phyloP scores from a whole-genome alignment of 164 flowering plant genomes.

The Aristolochia californica region DNA sequence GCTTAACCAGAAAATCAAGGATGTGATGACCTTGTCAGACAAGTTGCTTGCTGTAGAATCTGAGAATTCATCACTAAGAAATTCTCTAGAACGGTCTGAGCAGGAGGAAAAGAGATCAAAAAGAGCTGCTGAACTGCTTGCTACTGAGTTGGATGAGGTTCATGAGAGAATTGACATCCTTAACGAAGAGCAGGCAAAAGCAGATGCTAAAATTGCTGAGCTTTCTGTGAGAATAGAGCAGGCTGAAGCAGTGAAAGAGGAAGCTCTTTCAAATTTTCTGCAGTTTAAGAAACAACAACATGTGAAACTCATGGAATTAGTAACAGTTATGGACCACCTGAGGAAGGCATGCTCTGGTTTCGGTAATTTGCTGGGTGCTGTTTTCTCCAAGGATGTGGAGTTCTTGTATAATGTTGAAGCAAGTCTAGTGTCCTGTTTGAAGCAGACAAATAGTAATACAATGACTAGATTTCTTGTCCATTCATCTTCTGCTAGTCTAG shows the following conservation, averaged over 20 bases:
- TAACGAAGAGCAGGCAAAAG: constrained; percentile 67
- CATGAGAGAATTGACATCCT: constrained; percentile 85
- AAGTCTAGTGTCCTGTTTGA: constrained; percentile 29
- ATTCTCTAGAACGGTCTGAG: constrained; percentile 45
- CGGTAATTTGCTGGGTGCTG: constrained; percentile 22
- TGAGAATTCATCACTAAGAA: constrained; percentile 40
- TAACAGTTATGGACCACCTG: constrained; percentile 34
- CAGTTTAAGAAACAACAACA: constrained; percentile 31
- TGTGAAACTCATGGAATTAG: constrained; percentile 29
- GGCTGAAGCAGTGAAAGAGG: constrained; percentile 54
- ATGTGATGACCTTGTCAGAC: constrained; percentile 33
- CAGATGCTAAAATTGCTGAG: constrained; percentile 27
- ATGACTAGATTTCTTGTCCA: constrained; percentile 13
- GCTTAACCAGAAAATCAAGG: constrained; percentile 45
- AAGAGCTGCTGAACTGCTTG: constrained; percentile 78
- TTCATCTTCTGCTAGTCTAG: background rate
- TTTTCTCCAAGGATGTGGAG: constrained; percentile 44
- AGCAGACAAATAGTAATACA: constrained; percentile 18
- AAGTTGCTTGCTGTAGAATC: constrained; percentile 40
- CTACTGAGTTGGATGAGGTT: constrained; percentile 89
- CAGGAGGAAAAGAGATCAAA: constrained; percentile 68
- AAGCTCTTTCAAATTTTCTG: constrained; percentile 49
- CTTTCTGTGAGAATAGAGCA: constrained; percentile 43
- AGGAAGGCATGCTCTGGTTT: constrained; percentile 30
- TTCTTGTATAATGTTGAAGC: constrained; percentile 35